Evolutionary conservation across 345 rosid genomes (phyloP).

Genomic region (Syzygium grande): DNA sequence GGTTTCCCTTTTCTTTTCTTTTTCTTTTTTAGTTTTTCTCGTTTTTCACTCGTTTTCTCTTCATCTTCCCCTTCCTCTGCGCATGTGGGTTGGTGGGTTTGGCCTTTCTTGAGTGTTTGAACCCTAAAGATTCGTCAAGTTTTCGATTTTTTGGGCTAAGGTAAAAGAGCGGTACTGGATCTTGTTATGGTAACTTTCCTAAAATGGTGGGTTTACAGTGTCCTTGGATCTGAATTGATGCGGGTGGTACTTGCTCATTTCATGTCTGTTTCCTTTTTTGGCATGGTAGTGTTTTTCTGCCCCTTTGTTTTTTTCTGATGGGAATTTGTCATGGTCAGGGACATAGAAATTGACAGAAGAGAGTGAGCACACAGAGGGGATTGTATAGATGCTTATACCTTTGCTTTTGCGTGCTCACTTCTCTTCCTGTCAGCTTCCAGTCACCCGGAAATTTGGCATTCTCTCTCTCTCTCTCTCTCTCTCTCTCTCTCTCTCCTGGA

Average conservation of each 20-base stretch:
- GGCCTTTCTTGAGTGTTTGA: not conserved
- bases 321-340: conserved; percentile 5
- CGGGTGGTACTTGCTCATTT: not conserved
- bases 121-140: conserved; percentile 19
- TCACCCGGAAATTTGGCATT: not conserved
- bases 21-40: not conserved
- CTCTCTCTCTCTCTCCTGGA: not conserved
- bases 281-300: not conserved
- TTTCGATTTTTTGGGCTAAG: not conserved
- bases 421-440: conserved; percentile 92
- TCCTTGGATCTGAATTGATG: conserved; percentile 48
- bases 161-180: conserved; percentile 5
- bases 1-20: not conserved
- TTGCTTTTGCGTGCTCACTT: conserved; percentile 93
- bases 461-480: conserved; percentile 14
- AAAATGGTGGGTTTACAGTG: conserved; percentile 15
- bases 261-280: conserved; percentile 4
- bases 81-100: not conserved
- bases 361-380: conserved; percentile 98
- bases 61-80: not conserved
- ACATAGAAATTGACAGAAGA: conserved; percentile 93
- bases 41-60: not conserved
- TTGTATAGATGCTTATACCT: conserved; percentile 46
- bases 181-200: conserved; percentile 20
- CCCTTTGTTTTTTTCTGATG: not conserved